phyloP scores from a whole-genome alignment of 768 basidiomycete species.

The Pleurotus salmoneostramineus region DNA sequence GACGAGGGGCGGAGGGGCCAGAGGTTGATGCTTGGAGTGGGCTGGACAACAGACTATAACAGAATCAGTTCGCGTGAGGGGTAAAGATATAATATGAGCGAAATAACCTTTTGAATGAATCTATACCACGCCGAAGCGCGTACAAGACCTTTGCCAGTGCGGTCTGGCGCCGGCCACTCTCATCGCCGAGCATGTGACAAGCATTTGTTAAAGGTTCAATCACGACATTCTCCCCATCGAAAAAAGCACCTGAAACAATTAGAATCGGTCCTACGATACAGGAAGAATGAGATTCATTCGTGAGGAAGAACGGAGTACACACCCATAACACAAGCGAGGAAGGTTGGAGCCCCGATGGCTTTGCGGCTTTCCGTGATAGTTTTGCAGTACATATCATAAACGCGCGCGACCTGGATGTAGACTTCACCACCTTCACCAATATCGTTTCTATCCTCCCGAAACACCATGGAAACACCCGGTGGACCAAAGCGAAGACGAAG shows the following conservation, averaged over 20 bases:
- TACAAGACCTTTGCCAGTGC: constrained; percentile 1
- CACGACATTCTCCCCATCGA: neutral
- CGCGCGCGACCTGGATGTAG: constrained; percentile 2
- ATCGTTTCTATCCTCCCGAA: neutral
- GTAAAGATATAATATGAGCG: neutral
- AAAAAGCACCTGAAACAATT: constrained; percentile 1
- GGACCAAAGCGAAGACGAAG: neutral
- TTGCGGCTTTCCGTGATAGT: neutral
- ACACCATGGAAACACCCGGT: neutral
- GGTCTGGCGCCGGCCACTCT: neutral
- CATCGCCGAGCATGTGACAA: constrained; percentile 2
- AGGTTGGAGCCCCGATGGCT: neutral
- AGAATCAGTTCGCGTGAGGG: neutral
- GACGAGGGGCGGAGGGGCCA: neutral
- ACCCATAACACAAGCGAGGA: constrained; percentile 1
- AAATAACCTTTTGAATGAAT: neutral
- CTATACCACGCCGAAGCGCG: neutral
- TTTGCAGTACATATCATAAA: constrained; percentile 1
- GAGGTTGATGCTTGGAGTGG: neutral
- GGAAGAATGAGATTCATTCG: neutral
- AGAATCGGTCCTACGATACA: neutral
- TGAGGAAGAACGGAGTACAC: neutral
- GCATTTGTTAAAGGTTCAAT: neutral
- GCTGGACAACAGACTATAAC: neutral
- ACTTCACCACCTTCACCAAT: neutral